Conservation (phyloP, 1,139 yeast genomes). For the Geotrichum klebahnii region DNA sequence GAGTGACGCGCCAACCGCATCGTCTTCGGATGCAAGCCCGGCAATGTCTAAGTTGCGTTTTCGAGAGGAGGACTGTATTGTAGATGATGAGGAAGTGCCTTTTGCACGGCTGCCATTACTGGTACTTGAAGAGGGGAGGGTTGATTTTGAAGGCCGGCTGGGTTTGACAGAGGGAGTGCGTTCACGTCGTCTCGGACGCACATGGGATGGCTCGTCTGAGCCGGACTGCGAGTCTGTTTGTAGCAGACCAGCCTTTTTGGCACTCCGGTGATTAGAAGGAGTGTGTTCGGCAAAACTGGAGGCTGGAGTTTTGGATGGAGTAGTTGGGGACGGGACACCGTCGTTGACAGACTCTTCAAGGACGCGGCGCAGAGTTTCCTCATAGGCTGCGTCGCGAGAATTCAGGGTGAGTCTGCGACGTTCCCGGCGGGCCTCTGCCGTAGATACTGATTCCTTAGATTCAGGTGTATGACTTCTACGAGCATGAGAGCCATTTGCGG, state of each 20-base stretch:
- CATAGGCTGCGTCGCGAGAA: conserved; percentile 54
- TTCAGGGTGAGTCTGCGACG: conserved; percentile 18
- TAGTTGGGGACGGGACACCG: conserved; percentile 22
- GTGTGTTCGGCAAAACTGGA: background rate
- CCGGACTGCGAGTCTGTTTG: conserved; percentile 12
- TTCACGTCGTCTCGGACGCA: conserved; percentile 6
- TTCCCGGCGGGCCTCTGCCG: conserved; percentile 16
- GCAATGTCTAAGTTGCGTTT: conserved; percentile 11
- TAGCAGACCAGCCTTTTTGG: conserved; percentile 6
- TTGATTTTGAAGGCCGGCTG: conserved; percentile 22
- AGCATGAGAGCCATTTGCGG: background rate
- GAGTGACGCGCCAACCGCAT: conserved; percentile 4
- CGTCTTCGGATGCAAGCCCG: conserved; percentile 12
- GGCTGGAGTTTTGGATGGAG: conserved; percentile 3
- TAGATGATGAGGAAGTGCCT: no score
- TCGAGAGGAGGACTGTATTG: background rate
- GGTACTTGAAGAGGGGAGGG: background rate
- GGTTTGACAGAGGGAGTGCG: conserved; percentile 9
- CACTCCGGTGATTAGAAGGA: conserved; percentile 5
- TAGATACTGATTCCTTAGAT: conserved; percentile 1
- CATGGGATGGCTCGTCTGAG: conserved; percentile 14
- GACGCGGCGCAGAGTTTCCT: conserved; percentile 64
- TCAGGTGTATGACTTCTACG: conserved; percentile 7
- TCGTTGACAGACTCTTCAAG: conserved; percentile 65
- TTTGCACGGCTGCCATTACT: background rate